phyloP scores from a whole-genome alignment of 352 stramenopile species.

The Phytophthora melonis region DNA sequence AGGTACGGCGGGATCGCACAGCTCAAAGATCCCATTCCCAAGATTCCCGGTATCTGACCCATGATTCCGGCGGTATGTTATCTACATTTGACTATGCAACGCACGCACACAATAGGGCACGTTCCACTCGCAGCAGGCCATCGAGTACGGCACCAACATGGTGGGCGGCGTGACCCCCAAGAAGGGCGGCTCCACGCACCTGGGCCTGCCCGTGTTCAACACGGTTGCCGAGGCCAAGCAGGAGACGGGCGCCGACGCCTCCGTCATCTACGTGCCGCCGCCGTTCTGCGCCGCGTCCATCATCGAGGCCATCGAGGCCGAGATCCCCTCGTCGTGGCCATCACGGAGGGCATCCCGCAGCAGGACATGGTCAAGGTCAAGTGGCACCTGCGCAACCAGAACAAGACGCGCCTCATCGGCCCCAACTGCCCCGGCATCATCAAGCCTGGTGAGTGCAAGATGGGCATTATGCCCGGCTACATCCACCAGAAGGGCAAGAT shows the following conservation, averaged over 20 bases:
- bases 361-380: conserved; percentile 99
- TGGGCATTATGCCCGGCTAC: conserved; percentile 99
- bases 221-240: conserved; percentile 93
- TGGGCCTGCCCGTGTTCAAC: conserved; percentile 99
- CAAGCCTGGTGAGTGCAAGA: conserved; percentile 99
- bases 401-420: conserved; percentile 97
- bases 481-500: conserved; percentile 99
- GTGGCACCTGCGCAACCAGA: conserved; percentile 94
- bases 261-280: conserved; percentile 99
- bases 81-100: neutral
- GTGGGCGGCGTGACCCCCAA: conserved; percentile 99
- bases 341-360: conserved; percentile 99
- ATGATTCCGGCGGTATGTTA: conserved; percentile 16
- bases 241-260: conserved; percentile 94
- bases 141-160: conserved; percentile 99
- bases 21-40: conserved; percentile 10
- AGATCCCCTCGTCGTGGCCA: conserved; percentile 97
- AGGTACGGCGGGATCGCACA: conserved; percentile 64
- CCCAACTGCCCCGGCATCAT: conserved; percentile 99
- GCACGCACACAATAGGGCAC: conserved; percentile 84
- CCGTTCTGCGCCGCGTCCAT: conserved; percentile 98
- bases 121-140: conserved; percentile 99
- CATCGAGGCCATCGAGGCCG: conserved; percentile 98
- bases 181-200: conserved; percentile 97
- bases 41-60: neutral